A percentile compares a stretch with the other conserved stretches of the same genome.
Evolutionary conservation across 495 filamentous ascomycete species (phyloP).

Genomic region (Penicillium psychrofluorescens): DNA sequence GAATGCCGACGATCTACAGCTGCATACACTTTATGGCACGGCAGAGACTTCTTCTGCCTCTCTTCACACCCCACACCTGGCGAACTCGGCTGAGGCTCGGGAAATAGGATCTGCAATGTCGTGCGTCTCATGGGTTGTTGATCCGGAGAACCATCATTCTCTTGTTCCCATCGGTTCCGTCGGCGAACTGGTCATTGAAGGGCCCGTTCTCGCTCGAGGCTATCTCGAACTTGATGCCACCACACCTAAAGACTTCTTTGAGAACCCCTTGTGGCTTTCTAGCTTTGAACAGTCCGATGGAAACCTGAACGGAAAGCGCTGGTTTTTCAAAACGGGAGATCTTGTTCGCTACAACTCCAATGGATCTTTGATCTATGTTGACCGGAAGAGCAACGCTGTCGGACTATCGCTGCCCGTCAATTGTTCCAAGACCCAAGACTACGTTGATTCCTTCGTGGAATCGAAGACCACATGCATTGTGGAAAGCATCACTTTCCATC

Average conservation of each 20-base stretch:
- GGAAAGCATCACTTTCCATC: slow-evolving; percentile 12
- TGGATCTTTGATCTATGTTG: slow-evolving; percentile 38
- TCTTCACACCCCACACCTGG: slow-evolving; percentile 9
- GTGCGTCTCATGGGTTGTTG: slow-evolving; percentile 46
- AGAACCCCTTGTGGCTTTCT: slow-evolving; percentile 39
- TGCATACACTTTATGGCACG: slow-evolving; percentile 29
- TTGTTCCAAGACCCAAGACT: slow-evolving; percentile 38
- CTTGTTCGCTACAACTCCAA: slow-evolving; percentile 45
- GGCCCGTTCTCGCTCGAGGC: slow-evolving; percentile 41
- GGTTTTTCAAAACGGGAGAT: slow-evolving; percentile 44
- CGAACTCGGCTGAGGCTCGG: slow-evolving; percentile 1
- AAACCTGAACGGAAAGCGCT: slow-evolving; percentile 1
- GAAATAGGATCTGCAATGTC: slow-evolving; percentile 20
- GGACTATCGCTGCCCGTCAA: slow-evolving; percentile 42
- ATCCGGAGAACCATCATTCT: slow-evolving; percentile 41
- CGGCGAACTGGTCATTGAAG: slow-evolving; percentile 59
- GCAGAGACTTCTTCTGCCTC: slow-evolving; percentile 28
- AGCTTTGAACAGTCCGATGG: not conserved
- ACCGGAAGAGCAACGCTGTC: slow-evolving; percentile 37
- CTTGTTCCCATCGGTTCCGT: slow-evolving; percentile 51
- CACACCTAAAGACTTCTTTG: slow-evolving; percentile 39
- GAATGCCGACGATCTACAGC: slow-evolving; percentile 18
- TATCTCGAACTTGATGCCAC: slow-evolving; percentile 40
- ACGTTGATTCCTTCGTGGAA: slow-evolving; percentile 9
- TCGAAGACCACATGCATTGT: slow-evolving; percentile 14